Percentiles rank a stretch among this genome's conserved stretches.
These are phyloP conservation scores for Phytophthora pluvialis DNA, from an alignment of 352 stramenopile genomes.

Conservation along the genomic window DNA sequence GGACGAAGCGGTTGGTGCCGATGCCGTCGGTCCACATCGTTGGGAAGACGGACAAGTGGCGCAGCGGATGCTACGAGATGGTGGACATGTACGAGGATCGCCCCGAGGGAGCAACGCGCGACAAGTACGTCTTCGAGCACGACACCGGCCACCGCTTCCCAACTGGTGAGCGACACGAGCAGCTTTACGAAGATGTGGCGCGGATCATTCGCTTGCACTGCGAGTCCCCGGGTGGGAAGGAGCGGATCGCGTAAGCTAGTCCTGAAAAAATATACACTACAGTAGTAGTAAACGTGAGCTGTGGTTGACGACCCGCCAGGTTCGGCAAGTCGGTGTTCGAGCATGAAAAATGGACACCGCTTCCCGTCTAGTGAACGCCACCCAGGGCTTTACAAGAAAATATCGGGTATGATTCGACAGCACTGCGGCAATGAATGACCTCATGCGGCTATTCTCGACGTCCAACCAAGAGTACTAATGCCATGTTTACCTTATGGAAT, in stretches of 20 bases:
- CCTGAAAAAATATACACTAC: not conserved
- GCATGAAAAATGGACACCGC: slow-evolving; percentile 24
- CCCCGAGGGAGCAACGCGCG: slow-evolving; percentile 19
- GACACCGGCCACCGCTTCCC: slow-evolving; percentile 52
- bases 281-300: slow-evolving; percentile 10
- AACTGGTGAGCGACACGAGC: slow-evolving; percentile 36
- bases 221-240: not conserved
- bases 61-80: slow-evolving; percentile 46
- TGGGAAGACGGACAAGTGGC: slow-evolving; percentile 63
- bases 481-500: not conserved
- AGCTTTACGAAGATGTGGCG: slow-evolving; percentile 41
- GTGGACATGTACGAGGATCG: slow-evolving; percentile 46
- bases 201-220: slow-evolving; percentile 39
- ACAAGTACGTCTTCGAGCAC: slow-evolving; percentile 51
- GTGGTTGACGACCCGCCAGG: slow-evolving; percentile 27
- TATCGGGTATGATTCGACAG: slow-evolving; percentile 27
- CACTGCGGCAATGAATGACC: slow-evolving; percentile 15
- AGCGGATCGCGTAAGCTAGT: slow-evolving; percentile 1
- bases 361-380: no score
- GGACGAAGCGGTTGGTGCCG: slow-evolving; percentile 39
- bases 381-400: slow-evolving; percentile 35
- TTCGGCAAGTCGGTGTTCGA: not conserved
- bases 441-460: not conserved
- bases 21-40: slow-evolving; percentile 72
- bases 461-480: not conserved